These are phyloP conservation scores for Nasturtium officinale DNA, from an alignment of 345 rosid genomes.

Conservation along the genomic window DNA sequence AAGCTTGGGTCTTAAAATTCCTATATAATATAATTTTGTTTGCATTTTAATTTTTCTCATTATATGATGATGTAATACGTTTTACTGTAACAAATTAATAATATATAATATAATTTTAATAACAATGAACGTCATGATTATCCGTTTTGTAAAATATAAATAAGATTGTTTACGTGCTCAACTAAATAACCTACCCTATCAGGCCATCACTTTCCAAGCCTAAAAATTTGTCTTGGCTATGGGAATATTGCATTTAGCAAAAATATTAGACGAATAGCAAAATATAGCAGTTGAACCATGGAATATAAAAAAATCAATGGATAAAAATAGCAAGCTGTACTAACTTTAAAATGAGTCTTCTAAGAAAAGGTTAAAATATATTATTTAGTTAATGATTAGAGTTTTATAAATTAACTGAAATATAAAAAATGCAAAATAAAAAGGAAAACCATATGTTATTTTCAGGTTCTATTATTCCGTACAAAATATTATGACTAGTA, in stretches of 20 bases:
- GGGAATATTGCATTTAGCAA: not conserved
- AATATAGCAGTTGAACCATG: not conserved
- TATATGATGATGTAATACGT: not conserved
- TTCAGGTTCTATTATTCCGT: not conserved
- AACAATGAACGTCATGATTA: not conserved
- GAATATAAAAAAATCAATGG: too few species aligned
- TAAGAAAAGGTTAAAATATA: too few species aligned
- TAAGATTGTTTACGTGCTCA: constrained; percentile 28
- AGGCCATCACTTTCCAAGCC: not conserved
- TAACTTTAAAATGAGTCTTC: too few species aligned
- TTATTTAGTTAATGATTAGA: not conserved
- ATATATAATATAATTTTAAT: not conserved
- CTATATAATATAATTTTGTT: not conserved
- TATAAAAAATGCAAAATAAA: not conserved
- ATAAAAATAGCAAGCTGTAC: too few species aligned
- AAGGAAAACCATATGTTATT: too few species aligned
- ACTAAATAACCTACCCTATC: not conserved
- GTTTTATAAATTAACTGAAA: not conserved
- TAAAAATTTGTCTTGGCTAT: not conserved
- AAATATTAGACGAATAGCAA: not conserved
- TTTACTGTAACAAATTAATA: not conserved
- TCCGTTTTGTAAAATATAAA: constrained; percentile 2
- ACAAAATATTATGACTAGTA: not conserved
- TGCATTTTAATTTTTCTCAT: not conserved
- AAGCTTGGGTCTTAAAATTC: not conserved